Evolutionary conservation across 2,329 filamentous ascomycete genomes (phyloP), one percentile per base, ranked within the genome.

Genomic region (Fusarium secorum): DNA sequence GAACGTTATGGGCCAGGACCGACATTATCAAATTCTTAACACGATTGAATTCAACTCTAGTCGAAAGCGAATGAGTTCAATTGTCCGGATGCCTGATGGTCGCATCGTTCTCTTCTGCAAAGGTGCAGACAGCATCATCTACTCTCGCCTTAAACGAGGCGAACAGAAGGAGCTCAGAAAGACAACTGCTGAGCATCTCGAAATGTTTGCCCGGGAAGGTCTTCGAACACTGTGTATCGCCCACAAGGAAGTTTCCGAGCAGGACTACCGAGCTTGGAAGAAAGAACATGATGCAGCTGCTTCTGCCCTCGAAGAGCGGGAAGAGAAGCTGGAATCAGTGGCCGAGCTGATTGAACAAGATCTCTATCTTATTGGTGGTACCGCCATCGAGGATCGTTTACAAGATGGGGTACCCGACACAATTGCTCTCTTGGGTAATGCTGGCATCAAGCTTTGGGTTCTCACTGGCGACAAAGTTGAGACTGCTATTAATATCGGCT

Each of bases 401-500:
- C 96, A 99, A 82, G 96, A 99, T 75, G 96, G 95, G 64, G 96
- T 99, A 7, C 96, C 96, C 11, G 96, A 98, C 78, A 95, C 96
- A 0, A 99, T 99, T 75, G 93, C 92, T 54, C 84, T 99, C 46
- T 89, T 99, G 56, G 95, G 92, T 33, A 90, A 94, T 77, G 96
- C 96, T 58, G 97, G 97, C 79, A 98, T 99, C 82, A 99, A 99
- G 82, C 88, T 99, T 11, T 99, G 96, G 96, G 96, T 99, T 58
- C 84, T 99, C 71, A 99, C 96, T 20, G 96, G 97, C 70, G 96
- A 99, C 86, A 99, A 98, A 82, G 95, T 98, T 35, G 96, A 99
- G 83, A 99, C 96, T 28, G 96, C 97, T 63, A 99, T 99, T 89
- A 99, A 99, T 83, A 99, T 99, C 78, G 96, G 96, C 5, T 99